A percentile compares a stretch with the other conserved stretches of the same genome.
phyloP scores from a whole-genome alignment of 2,329 filamentous ascomycete species.

The Leptographium radiaticola region DNA sequence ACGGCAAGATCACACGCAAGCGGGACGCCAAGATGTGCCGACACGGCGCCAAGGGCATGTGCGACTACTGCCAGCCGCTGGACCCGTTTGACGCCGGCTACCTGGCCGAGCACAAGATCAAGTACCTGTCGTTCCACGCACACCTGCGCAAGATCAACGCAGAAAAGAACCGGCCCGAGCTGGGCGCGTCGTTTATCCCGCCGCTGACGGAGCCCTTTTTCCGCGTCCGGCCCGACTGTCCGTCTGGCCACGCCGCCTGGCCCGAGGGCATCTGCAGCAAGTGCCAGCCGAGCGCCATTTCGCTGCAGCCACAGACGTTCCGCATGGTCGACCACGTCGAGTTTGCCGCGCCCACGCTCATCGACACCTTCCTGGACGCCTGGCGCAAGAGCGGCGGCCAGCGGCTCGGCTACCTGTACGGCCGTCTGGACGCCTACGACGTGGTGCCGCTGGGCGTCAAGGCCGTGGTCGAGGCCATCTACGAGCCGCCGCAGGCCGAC shows the following conservation, averaged over 20 bases:
- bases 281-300: constrained; percentile 95
- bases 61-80: constrained; percentile 94
- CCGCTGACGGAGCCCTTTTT: constrained; percentile 88
- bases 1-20: constrained; percentile 75
- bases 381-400: constrained; percentile 82
- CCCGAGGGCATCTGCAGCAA: constrained; percentile 97
- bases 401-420: constrained; percentile 81
- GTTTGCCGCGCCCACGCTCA: constrained; percentile 71
- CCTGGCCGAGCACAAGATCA: constrained; percentile 92
- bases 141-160: constrained; percentile 91
- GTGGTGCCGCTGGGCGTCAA: constrained; percentile 91
- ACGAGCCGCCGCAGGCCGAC: constrained; percentile 83
- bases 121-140: constrained; percentile 92
- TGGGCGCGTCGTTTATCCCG: constrained; percentile 89
- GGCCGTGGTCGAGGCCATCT: constrained; percentile 91
- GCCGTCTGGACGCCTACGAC: constrained; percentile 77
- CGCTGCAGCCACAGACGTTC: constrained; percentile 81
- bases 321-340: constrained; percentile 98
- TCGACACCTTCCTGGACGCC: constrained; percentile 81
- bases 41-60: constrained; percentile 96
- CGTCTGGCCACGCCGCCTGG: constrained; percentile 85
- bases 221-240: constrained; percentile 77
- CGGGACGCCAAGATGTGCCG: constrained; percentile 79
- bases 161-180: constrained; percentile 89
- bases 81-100: constrained; percentile 89